Evolutionary conservation across 1,284 basidiomycete species (phyloP).

Genomic region (Cystobasidium sp.): DNA sequence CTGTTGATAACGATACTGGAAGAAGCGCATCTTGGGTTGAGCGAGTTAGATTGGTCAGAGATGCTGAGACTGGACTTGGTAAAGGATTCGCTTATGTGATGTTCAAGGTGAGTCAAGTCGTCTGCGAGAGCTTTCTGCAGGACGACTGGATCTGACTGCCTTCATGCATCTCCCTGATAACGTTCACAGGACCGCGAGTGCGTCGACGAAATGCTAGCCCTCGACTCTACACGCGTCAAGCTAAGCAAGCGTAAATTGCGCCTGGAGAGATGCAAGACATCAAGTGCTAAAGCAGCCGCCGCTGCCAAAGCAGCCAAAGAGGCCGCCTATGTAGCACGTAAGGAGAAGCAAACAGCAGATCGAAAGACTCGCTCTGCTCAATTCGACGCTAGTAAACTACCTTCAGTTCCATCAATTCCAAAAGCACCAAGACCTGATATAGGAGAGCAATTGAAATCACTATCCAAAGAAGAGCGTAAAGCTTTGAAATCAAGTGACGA

Average conservation of each 20-base stretch:
- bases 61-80: constrained; percentile 91
- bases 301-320: constrained; percentile 31
- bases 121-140: background rate
- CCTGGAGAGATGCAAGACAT: constrained; percentile 59
- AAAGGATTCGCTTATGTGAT: constrained; percentile 97
- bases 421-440: constrained; percentile 57
- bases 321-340: constrained; percentile 3
- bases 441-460: constrained; percentile 72
- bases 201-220: constrained; percentile 82
- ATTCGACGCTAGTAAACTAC: constrained; percentile 17
- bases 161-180: background rate
- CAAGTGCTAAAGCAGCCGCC: constrained; percentile 23
- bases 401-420: constrained; percentile 12
- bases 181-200: constrained; percentile 74
- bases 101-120: constrained; percentile 68
- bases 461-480: constrained; percentile 86
- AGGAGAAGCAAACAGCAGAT: constrained; percentile 15
- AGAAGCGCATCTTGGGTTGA: constrained; percentile 68
- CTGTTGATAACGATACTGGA: constrained; percentile 46
- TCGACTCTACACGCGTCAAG: constrained; percentile 74
- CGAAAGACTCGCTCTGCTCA: constrained; percentile 10
- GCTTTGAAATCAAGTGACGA: constrained; percentile 74
- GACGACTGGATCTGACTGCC: background rate
- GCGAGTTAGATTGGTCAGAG: constrained; percentile 83
- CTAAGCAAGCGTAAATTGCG: constrained; percentile 87